A percentile compares a stretch with the other conserved stretches of the same genome.
phyloP scores from a whole-genome alignment of 768 basidiomycete species.

The Boletus subcaerulescens region DNA sequence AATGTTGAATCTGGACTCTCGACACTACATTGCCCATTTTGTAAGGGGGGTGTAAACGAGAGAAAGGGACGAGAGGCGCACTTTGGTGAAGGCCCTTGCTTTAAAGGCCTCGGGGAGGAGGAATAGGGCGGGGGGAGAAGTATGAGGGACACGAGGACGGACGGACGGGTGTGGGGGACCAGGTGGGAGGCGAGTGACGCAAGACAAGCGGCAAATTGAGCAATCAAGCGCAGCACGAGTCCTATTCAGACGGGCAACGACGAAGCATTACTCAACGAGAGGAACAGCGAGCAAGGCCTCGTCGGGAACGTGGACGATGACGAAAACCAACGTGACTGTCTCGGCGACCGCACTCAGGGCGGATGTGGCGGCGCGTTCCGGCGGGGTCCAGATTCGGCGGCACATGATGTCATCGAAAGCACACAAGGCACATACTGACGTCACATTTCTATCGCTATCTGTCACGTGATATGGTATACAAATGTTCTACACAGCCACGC shows the following conservation, averaged over 20 bases:
- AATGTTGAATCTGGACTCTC: conserved; percentile 27
- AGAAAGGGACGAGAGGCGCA: conserved; percentile 14
- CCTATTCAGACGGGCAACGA: background rate
- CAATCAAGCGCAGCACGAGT: conserved; percentile 18
- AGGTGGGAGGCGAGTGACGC: conserved; percentile 19
- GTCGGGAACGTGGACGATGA: conserved; percentile 23
- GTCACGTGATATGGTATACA: background rate
- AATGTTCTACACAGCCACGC: conserved; percentile 15
- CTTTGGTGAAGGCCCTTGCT: conserved; percentile 20
- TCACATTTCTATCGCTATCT: conserved; percentile 5
- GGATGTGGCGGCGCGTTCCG: conserved; percentile 27
- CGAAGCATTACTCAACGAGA: conserved; percentile 14
- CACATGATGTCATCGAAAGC: conserved; percentile 28
- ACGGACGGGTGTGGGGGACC: conserved; percentile 15
- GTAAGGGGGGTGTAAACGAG: conserved; percentile 2
- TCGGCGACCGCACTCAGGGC: conserved; percentile 16
- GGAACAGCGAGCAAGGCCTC: conserved; percentile 7
- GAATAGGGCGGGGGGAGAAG: conserved; percentile 28
- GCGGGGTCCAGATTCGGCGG: conserved; percentile 25
- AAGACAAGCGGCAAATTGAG: conserved; percentile 13
- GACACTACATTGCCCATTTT: conserved; percentile 35
- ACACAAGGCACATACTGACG: conserved; percentile 27
- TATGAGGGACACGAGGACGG: conserved; percentile 30
- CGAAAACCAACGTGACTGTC: conserved; percentile 18
- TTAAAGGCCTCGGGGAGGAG: conserved; percentile 19